Base-by-base conservation (phyloP, 1,284 basidiomycete genomes). In the Prillingera fragicola region DNA sequence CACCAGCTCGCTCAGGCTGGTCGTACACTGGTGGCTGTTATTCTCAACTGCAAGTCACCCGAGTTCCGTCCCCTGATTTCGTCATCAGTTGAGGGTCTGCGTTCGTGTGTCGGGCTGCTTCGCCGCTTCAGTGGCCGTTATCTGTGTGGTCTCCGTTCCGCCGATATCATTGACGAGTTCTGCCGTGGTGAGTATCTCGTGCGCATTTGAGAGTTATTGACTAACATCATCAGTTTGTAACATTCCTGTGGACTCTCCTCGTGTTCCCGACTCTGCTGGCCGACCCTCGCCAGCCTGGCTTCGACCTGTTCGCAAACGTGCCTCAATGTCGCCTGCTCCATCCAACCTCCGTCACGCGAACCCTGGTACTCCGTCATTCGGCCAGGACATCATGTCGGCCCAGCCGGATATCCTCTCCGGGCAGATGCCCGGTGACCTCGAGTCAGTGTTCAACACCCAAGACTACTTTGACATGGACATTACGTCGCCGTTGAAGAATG, bases 1-100 rank as follows among this genome's bases (percentile, higher is more conserved):
- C 88, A 92, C 63, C 88, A 91, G 66, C 74, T 91, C 39, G 90
- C 88, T 1, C 87, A 90, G 61, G 88, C 88, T n/a, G 88, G 88
- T 5, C 80, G 88, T 35, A 89, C 88, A 1, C 75, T 91, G 10
- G 80, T 91, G 39, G 86, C 87, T 13, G 80, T 90, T 49, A 74
- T 91, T 15, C 75, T 91, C 35, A 87, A 87, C 43, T 72, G 71
- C 57, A 67, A 72, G 37, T 65, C 66, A 41, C 63, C 67, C 23
- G 67, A 86, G 50, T 73, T 72, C 52, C 45, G 69, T 14, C 78
- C 80, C 24, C 70, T 90, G 47, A 87, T 89, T 39, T 78, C 85
- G 12, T 79, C 85, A 24, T 82, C 84, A 7, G 77, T 91, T 41
- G 86, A 91, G 44, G 85, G 84, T 0, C 73, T 91, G 36, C 78